A percentile compares a stretch with the other conserved stretches of the same genome.
phyloP scores from a whole-genome alignment of 2,329 filamentous ascomycete genomes.

The Apiospora kogelbergensis region DNA sequence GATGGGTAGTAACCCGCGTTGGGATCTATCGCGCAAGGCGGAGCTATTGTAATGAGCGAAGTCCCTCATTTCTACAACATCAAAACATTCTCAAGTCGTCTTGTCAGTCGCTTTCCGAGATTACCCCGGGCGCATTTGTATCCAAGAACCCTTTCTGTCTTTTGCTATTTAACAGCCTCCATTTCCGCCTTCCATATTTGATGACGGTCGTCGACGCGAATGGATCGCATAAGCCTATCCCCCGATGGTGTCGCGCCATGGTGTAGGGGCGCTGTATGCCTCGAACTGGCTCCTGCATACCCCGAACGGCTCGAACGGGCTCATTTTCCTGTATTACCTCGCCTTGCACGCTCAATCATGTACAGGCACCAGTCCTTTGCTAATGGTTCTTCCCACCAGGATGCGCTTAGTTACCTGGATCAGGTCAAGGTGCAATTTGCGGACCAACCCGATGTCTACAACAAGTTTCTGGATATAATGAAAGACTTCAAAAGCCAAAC shows the following conservation, averaged over 20 bases:
- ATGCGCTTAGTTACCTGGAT: conserved; percentile 91
- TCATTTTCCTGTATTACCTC: background rate
- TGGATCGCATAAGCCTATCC: background rate
- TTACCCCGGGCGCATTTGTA: background rate
- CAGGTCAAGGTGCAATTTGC: conserved; percentile 98
- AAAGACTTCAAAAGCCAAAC: conserved; percentile 99
- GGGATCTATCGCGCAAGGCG: background rate
- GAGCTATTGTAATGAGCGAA: background rate
- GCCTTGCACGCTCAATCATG: background rate
- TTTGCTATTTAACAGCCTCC: background rate
- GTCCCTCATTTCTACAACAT: background rate
- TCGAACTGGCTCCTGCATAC: too few relatives aligned
- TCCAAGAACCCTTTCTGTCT: background rate
- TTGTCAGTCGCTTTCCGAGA: background rate
- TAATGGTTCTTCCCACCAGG: conserved; percentile 38
- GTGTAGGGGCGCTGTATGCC: too few relatives aligned
- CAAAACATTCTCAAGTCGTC: background rate
- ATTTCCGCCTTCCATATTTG: too few relatives aligned
- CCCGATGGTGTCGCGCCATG: background rate
- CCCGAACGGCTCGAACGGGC: background rate
- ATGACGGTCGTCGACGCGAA: background rate
- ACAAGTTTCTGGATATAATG: conserved; percentile 97
- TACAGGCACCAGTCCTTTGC: background rate
- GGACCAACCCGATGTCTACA: conserved; percentile 96
- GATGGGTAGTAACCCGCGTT: background rate